Conservation (phyloP, 1,284 basidiomycete genomes). For the Fomitopsis schrenkii region DNA sequence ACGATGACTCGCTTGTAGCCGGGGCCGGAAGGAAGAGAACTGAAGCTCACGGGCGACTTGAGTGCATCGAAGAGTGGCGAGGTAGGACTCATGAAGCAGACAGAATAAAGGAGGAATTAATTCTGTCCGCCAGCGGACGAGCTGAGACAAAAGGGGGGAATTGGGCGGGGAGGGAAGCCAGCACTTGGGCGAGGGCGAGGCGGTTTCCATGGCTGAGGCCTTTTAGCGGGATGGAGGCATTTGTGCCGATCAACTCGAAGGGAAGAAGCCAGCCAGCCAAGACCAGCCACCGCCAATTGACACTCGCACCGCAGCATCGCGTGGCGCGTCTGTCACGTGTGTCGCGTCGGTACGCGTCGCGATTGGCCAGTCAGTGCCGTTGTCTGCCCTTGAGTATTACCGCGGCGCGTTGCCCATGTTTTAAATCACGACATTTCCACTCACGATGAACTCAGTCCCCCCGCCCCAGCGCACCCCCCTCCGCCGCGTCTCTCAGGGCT, state of each 20-base stretch:
- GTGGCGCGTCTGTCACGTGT: neutral
- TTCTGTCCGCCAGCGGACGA: neutral
- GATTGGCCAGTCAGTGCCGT: neutral
- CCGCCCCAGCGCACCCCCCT: slow-evolving; percentile 71
- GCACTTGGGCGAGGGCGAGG: neutral
- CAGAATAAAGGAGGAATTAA: too few relatives aligned
- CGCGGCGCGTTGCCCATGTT: neutral
- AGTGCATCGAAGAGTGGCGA: slow-evolving; percentile 27
- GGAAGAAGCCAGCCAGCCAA: neutral
- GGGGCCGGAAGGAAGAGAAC: slow-evolving; percentile 9
- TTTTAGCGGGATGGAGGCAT: neutral
- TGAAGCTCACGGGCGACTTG: slow-evolving; percentile 24
- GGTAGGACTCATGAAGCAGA: slow-evolving; percentile 22
- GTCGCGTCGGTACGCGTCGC: neutral
- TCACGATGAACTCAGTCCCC: slow-evolving; percentile 4
- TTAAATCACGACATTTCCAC: neutral
- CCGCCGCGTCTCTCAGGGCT: slow-evolving; percentile 87
- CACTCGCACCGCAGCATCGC: neutral
- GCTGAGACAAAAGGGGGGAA: neutral
- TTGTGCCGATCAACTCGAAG: neutral
- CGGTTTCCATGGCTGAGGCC: neutral
- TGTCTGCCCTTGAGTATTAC: too few relatives aligned
- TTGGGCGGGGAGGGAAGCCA: neutral
- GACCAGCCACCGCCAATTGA: neutral
- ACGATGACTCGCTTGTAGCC: slow-evolving; percentile 36